Percentiles rank a stretch among this genome's conserved stretches.
These are phyloP conservation scores for Alnus glutinosa DNA, from an alignment of 306 rosid genomes.

Conservation along the genomic window DNA sequence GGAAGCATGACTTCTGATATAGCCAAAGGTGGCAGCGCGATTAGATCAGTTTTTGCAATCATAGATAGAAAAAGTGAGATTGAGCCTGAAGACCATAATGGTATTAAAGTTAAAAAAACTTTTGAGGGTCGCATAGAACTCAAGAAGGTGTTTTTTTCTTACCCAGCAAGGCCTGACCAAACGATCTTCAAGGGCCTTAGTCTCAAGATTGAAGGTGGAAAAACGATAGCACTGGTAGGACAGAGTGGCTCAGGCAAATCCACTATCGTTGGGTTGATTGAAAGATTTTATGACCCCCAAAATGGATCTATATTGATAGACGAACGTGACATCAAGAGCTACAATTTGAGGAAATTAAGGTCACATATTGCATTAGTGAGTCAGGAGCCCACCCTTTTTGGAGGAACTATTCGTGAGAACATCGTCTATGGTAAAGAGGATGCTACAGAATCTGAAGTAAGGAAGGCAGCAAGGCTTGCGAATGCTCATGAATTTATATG, in stretches of 20 bases:
- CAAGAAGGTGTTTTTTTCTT: slow-evolving; percentile 52
- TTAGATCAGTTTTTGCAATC: slow-evolving; percentile 58
- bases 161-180: slow-evolving; percentile 68
- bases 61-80: slow-evolving; percentile 61
- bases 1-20: slow-evolving; percentile 81
- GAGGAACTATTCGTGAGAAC: slow-evolving; percentile 74
- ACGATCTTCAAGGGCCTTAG: slow-evolving; percentile 61
- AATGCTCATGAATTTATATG: slow-evolving; percentile 84
- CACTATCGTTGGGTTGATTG: slow-evolving; percentile 70
- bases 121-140: slow-evolving; percentile 56
- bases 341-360: slow-evolving; percentile 57
- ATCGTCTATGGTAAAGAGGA: slow-evolving; percentile 56
- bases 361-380: slow-evolving; percentile 75
- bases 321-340: slow-evolving; percentile 50
- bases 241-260: slow-evolving; percentile 88
- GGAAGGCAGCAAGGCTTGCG: slow-evolving; percentile 63
- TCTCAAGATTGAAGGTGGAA: slow-evolving; percentile 66
- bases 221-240: slow-evolving; percentile 72
- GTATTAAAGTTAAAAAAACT: slow-evolving; percentile 21
- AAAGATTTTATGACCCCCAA: slow-evolving; percentile 74
- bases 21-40: slow-evolving; percentile 68
- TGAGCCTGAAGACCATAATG: slow-evolving; percentile 58
- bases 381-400: slow-evolving; percentile 76
- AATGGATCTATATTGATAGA: slow-evolving; percentile 59
- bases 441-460: slow-evolving; percentile 57